Conservation (phyloP, 176 grass and related monocot species). For the Zea luxurians region DNA sequence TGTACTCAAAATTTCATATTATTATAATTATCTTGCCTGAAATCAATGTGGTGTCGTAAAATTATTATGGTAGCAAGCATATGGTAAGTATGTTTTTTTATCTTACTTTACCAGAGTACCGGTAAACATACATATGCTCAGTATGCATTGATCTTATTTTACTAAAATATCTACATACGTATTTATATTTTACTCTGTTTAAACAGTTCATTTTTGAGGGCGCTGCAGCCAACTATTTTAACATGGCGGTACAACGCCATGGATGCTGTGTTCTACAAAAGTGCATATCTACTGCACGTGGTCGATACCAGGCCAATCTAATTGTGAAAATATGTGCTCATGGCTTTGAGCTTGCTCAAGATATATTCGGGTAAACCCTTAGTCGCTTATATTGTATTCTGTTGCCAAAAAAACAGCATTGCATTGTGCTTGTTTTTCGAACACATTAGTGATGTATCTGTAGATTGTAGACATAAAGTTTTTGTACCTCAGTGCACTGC, state of each 20-base stretch:
- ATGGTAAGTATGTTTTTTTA: background rate
- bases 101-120: constrained; percentile 18
- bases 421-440: background rate
- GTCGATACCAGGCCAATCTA: constrained; percentile 57
- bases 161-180: background rate
- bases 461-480: constrained; percentile 12
- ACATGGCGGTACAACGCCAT: constrained; percentile 77
- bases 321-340: constrained; percentile 63
- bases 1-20: constrained; percentile 7
- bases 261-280: constrained; percentile 88
- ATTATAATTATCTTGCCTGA: background rate
- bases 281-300: constrained; percentile 61
- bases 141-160: background rate
- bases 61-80: constrained; percentile 10
- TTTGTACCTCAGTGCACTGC: background rate
- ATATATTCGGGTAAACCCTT: constrained; percentile 76
- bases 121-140: background rate
- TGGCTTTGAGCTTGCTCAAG: constrained; percentile 69
- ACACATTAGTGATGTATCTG: background rate
- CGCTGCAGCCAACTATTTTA: constrained; percentile 59
- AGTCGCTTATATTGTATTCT: constrained; percentile 5
- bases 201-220: constrained; percentile 82
- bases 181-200: constrained; percentile 24
- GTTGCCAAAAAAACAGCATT: constrained; percentile 5
- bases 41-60: background rate